A percentile compares a stretch with the other conserved stretches of the same genome.
phyloP scores from a whole-genome alignment of 306 rosid species.

The Arachis hypogaea region DNA sequence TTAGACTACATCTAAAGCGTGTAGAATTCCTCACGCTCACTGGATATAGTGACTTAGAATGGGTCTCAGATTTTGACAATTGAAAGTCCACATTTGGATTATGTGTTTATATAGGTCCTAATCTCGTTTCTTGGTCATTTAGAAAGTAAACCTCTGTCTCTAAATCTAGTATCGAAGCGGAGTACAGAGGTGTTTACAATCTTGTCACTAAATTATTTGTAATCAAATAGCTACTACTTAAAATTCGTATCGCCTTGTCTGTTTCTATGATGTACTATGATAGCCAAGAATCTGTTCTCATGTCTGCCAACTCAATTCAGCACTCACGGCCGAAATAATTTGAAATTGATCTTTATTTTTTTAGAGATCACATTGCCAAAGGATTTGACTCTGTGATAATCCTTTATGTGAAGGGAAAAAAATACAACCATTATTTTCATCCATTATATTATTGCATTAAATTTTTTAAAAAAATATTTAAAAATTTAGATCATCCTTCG shows the following conservation, averaged over 20 bases:
- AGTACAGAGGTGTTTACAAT: background rate
- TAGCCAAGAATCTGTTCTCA: too few species aligned
- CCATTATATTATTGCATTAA: too few species aligned
- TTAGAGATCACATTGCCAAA: too few species aligned
- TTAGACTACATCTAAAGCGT: background rate
- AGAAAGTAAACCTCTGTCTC: background rate
- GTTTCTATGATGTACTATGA: background rate
- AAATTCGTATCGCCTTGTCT: too few species aligned
- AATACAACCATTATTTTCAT: too few species aligned
- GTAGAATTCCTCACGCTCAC: background rate
- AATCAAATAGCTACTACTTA: background rate
- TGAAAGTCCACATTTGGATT: background rate
- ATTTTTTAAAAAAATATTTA: too few species aligned
- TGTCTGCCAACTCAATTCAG: background rate
- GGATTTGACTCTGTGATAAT: too few species aligned
- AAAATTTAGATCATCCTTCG: too few species aligned
- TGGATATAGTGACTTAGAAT: background rate
- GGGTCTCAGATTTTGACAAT: background rate
- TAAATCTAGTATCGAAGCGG: background rate
- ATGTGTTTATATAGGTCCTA: background rate
- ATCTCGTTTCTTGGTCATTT: background rate
- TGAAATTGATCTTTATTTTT: background rate
- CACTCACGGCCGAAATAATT: too few species aligned
- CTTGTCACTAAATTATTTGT: background rate
- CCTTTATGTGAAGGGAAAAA: too few species aligned